Conservation (phyloP, 1,284 basidiomycete genomes). For the Cryptococcus sp. region DNA sequence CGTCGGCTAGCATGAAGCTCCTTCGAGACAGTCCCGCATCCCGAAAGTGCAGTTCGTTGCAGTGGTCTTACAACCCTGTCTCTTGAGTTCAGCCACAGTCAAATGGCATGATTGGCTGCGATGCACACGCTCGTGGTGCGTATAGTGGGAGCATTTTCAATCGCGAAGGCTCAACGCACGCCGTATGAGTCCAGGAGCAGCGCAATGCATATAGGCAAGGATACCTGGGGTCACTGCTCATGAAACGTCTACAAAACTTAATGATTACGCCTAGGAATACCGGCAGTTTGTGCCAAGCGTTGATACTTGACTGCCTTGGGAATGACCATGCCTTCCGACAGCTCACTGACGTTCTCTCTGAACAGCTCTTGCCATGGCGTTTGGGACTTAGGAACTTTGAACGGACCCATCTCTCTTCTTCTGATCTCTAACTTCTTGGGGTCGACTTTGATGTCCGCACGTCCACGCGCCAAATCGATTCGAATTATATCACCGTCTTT, state of each 20-base stretch:
- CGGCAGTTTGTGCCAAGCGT: slow-evolving; percentile 44
- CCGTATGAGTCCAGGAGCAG: too few species aligned
- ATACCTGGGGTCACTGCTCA: not conserved
- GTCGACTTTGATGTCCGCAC: slow-evolving; percentile 44
- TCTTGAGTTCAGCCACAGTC: too few species aligned
- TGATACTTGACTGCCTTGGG: slow-evolving; percentile 50
- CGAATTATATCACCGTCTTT: slow-evolving; percentile 49
- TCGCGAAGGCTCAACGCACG: too few species aligned
- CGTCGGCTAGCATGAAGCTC: too few species aligned
- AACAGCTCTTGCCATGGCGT: slow-evolving; percentile 54
- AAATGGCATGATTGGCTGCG: too few species aligned
- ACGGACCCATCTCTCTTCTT: slow-evolving; percentile 40
- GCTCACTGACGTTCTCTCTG: slow-evolving; percentile 42
- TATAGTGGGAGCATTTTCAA: too few species aligned
- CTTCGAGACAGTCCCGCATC: too few species aligned
- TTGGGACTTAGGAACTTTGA: slow-evolving; percentile 36
- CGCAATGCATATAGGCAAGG: too few species aligned
- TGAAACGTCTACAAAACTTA: slow-evolving; percentile 9
- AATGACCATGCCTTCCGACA: slow-evolving; percentile 52
- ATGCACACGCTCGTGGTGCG: too few species aligned
- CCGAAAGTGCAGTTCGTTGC: too few species aligned
- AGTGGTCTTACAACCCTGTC: too few species aligned
- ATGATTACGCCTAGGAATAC: slow-evolving; percentile 48
- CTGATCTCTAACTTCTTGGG: slow-evolving; percentile 39
- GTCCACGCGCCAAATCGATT: slow-evolving; percentile 38